Evolutionary conservation across 257 asterid species (phyloP).

Genomic region (Solanum verrucosum): DNA sequence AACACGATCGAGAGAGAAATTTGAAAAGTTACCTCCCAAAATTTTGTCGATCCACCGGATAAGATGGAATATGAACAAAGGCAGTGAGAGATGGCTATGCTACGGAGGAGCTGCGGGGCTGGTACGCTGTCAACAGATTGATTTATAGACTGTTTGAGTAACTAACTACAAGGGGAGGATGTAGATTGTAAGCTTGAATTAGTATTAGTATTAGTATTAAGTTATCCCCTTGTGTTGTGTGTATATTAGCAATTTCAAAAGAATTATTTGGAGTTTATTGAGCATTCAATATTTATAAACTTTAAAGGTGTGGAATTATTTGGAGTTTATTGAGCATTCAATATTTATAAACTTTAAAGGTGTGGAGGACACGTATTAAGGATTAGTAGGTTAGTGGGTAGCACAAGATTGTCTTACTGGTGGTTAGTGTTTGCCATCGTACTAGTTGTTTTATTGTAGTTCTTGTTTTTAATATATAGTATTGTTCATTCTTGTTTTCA

Average conservation of each 20-base stretch:
- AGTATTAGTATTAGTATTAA: not conserved
- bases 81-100: slow-evolving; percentile 82
- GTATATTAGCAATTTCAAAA: not conserved
- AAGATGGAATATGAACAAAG: slow-evolving; percentile 80
- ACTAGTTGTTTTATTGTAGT: not conserved
- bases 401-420: not conserved
- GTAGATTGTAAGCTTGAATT: not conserved
- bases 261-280: not conserved
- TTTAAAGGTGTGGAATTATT: not conserved
- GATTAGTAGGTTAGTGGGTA: not conserved
- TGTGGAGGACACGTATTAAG: not conserved
- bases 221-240: not conserved
- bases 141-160: not conserved
- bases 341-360: not conserved
- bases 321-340: not conserved
- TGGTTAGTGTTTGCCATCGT: not conserved
- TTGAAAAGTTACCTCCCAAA: slow-evolving; percentile 52
- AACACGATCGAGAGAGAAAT: not conserved
- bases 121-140: slow-evolving; percentile 59
- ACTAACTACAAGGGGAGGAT: not conserved
- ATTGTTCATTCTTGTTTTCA: not conserved
- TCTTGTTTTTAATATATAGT: no score
- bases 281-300: not conserved
- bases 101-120: slow-evolving; percentile 91
- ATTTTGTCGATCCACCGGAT: slow-evolving; percentile 61